Evolutionary conservation across 352 stramenopile species (phyloP), one percentile per base, ranked within the genome.

Genomic region (Globisporangium cederbergense): DNA sequence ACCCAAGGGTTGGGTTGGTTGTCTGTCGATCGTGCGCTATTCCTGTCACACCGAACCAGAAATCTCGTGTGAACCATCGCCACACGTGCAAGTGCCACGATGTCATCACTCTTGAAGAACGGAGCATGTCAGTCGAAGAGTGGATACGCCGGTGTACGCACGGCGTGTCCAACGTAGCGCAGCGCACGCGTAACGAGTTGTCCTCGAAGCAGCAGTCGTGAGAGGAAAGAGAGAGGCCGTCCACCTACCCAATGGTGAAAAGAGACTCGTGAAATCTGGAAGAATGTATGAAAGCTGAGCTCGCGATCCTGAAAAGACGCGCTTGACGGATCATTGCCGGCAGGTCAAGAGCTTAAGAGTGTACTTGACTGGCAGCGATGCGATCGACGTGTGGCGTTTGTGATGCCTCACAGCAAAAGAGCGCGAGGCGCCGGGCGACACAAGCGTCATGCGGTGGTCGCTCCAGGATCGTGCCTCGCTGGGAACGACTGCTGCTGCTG

Each of bases 241-340:
- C 40, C 4, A 4, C 40, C 5, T n/a, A 14, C 5, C 40, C 0
- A n/a, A 46, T 18, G 13, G 13, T 4, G 40, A 46, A 13, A 46
- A 8, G 40, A 42, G 36, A 42, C 11, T 11, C 36, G 14, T 11
- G 18, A 52, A 52, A 52, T 52, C n/a, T 52, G 46, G 46, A 52
- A 52, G 46, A 30, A 52, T n/a, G 11, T 7, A 1, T 20, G 42
- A 28, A 28, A 28, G 2, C 32, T 9, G 32, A 30, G 20, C 20
- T 8, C 46, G n/a, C 46, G 46, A 52, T 18, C 46, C 10, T 52
- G 46, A 52, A 25, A 52, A 52, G 46, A 52, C 46, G 18, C 43
- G 18, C 43, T 18, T 50, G 18, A 6, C 20, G 43, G 43, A 22
- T 50, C 43, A 50, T 36, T 9, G 8, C n/a, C 18, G 20, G 4